Conservation (phyloP, 2,329 filamentous ascomycete genomes). For the Parastagonospora nodorum region DNA sequence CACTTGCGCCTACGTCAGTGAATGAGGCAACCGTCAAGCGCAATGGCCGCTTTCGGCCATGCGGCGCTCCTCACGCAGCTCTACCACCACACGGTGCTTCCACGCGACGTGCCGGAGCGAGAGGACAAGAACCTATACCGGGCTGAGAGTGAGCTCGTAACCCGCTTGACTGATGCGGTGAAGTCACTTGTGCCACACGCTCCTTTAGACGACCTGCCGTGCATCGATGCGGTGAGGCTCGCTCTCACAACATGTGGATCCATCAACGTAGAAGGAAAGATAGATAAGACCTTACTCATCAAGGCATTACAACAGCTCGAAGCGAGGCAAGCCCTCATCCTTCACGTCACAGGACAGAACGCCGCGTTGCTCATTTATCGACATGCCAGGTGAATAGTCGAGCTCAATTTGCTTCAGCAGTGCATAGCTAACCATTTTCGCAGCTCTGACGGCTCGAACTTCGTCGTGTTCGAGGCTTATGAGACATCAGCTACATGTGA, state of each 20-base stretch:
- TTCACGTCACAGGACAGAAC: slow-evolving; percentile 57
- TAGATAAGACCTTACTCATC: slow-evolving; percentile 27
- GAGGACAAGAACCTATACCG: slow-evolving; percentile 34
- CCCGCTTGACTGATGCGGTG: slow-evolving; percentile 33
- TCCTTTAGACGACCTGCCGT: slow-evolving; percentile 6
- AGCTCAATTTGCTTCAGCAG: no score
- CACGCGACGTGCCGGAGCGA: slow-evolving; percentile 45
- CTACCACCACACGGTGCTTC: slow-evolving; percentile 47
- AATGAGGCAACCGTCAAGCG: no score
- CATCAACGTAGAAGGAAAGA: slow-evolving; percentile 28
- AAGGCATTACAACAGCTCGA: slow-evolving; percentile 23
- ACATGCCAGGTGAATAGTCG: slow-evolving; percentile 38
- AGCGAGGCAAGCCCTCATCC: slow-evolving; percentile 42
- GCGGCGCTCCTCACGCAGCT: slow-evolving; percentile 27
- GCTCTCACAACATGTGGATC: slow-evolving; percentile 20
- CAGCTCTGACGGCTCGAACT: not conserved
- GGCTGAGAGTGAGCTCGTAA: slow-evolving; percentile 36
- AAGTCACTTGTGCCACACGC: slow-evolving; percentile 18
- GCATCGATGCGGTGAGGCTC: slow-evolving; percentile 19
- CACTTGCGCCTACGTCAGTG: no score
- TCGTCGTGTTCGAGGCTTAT: slow-evolving; percentile 63
- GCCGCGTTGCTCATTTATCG: slow-evolving; percentile 52
- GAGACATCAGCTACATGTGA: slow-evolving; percentile 62
- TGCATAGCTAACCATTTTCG: slow-evolving; percentile 24
- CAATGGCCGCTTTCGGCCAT: slow-evolving; percentile 20